Percentiles rank a stretch among this genome's conserved stretches.
phyloP scores from a whole-genome alignment of 2,329 filamentous ascomycete genomes.

The Fusarium burgessii region DNA sequence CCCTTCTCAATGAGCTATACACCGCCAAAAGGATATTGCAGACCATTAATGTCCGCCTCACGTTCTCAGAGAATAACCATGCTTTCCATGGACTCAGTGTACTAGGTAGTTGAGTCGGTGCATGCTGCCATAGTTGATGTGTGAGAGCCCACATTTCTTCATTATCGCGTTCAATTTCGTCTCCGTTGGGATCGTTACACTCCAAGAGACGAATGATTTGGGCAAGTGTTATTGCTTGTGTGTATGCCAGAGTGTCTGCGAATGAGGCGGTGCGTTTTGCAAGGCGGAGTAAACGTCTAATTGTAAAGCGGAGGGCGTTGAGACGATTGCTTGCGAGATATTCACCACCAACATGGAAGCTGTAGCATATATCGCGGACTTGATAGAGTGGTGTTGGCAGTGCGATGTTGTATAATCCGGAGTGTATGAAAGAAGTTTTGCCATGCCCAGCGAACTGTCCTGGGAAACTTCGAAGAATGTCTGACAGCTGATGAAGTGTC shows the following conservation, averaged over 20 bases:
- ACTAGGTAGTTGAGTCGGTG: background rate
- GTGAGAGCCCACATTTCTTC: conserved; percentile 1
- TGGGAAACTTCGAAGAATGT: background rate
- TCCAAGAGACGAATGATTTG: background rate
- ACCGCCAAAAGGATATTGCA: conserved; percentile 1
- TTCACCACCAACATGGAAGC: background rate
- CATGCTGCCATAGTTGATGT: background rate
- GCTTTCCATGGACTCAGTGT: conserved; percentile 12
- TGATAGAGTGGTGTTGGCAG: background rate
- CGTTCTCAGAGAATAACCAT: conserved; percentile 15
- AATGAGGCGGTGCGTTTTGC: background rate
- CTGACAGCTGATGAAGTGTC: background rate
- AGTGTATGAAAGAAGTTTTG: conserved; percentile 5
- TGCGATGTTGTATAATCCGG: background rate
- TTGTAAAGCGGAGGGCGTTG: background rate
- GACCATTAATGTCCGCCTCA: conserved; percentile 4
- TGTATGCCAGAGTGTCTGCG: background rate
- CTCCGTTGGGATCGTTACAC: background rate
- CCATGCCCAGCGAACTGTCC: background rate
- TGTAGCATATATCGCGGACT: background rate
- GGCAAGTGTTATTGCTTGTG: background rate
- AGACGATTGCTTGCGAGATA: background rate
- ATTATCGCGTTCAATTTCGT: background rate
- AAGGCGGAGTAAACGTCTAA: background rate
- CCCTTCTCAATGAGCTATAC: conserved; percentile 1